Percentiles rank a stretch among this genome's conserved stretches.
phyloP scores from a whole-genome alignment of 2,329 filamentous ascomycete species.

The Rhinocladiella similis region DNA sequence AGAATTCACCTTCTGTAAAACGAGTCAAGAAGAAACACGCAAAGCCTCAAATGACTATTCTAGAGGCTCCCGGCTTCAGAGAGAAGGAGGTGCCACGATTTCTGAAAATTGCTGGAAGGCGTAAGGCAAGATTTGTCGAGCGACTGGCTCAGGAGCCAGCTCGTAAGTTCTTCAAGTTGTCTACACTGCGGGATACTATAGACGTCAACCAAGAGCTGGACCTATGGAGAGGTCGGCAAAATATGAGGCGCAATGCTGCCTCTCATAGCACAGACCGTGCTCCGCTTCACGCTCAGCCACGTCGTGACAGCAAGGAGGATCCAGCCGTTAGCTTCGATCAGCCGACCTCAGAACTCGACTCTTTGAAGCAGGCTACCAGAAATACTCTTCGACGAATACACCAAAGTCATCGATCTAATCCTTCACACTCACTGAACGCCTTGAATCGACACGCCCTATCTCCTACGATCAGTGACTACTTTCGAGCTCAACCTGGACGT shows the following conservation, averaged over 20 bases:
- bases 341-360: slow-evolving; percentile 7
- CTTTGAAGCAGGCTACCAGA: slow-evolving; percentile 15
- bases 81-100: slow-evolving; percentile 50
- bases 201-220: slow-evolving; percentile 53
- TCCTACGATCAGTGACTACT: slow-evolving; percentile 10
- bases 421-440: not conserved
- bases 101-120: slow-evolving; percentile 56
- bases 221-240: slow-evolving; percentile 46
- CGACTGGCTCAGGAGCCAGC: slow-evolving; percentile 40
- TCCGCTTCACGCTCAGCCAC: slow-evolving; percentile 1
- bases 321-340: not conserved
- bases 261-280: not conserved
- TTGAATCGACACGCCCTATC: not conserved
- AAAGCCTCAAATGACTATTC: slow-evolving; percentile 16
- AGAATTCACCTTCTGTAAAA: slow-evolving; percentile 9
- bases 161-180: slow-evolving; percentile 54
- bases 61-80: slow-evolving; percentile 27
- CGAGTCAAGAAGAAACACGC: slow-evolving; percentile 12
- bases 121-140: slow-evolving; percentile 53
- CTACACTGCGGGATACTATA: slow-evolving; percentile 53
- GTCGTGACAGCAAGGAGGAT: not conserved
- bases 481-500: slow-evolving; percentile 5
- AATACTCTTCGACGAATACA: slow-evolving; percentile 17
- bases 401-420: not conserved
- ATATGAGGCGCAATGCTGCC: not conserved